These are phyloP conservation scores for Leccinum sublutescens DNA, from an alignment of 768 basidiomycete species.

Conservation along the genomic window DNA sequence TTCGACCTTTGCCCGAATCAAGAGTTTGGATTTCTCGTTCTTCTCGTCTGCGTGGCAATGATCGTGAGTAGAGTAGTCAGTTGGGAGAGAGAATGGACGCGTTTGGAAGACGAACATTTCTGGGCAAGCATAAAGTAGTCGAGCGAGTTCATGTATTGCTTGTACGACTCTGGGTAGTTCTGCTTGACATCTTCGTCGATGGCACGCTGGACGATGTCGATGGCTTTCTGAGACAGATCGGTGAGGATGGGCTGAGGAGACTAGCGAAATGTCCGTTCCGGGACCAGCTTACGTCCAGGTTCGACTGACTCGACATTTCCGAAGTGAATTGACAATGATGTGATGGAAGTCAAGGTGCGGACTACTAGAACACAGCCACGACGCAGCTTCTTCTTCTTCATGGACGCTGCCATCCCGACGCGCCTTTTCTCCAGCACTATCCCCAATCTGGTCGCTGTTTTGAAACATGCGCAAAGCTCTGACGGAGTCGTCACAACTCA, in stretches of 20 bases:
- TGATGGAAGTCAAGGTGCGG: neutral
- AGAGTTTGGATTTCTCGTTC: slow-evolving; percentile 86
- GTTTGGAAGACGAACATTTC: slow-evolving; percentile 58
- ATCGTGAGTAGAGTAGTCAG: slow-evolving; percentile 6
- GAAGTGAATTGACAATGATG: neutral
- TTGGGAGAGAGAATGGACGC: neutral
- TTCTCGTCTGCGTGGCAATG: slow-evolving; percentile 56
- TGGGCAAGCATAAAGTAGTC: slow-evolving; percentile 99
- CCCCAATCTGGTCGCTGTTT: slow-evolving; percentile 55
- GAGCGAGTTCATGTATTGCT: slow-evolving; percentile 89
- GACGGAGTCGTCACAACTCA: slow-evolving; percentile 55
- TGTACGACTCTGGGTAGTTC: slow-evolving; percentile 94
- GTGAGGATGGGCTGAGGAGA: slow-evolving; percentile 17
- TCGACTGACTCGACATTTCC: slow-evolving; percentile 43
- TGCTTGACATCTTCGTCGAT: slow-evolving; percentile 92
- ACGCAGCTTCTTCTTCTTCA: neutral
- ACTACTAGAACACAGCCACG: slow-evolving; percentile 18
- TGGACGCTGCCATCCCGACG: slow-evolving; percentile 36
- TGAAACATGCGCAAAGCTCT: slow-evolving; percentile 57
- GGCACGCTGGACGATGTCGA: slow-evolving; percentile 88
- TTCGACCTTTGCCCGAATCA: slow-evolving; percentile 84
- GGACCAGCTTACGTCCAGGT: slow-evolving; percentile 44
- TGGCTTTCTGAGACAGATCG: slow-evolving; percentile 56
- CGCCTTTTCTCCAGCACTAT: slow-evolving; percentile 56
- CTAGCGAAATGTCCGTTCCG: neutral